Percentiles rank a stretch among this genome's conserved stretches.
These are phyloP conservation scores for Achlya hypogyna DNA, from an alignment of 352 stramenopile species.

Conservation along the genomic window DNA sequence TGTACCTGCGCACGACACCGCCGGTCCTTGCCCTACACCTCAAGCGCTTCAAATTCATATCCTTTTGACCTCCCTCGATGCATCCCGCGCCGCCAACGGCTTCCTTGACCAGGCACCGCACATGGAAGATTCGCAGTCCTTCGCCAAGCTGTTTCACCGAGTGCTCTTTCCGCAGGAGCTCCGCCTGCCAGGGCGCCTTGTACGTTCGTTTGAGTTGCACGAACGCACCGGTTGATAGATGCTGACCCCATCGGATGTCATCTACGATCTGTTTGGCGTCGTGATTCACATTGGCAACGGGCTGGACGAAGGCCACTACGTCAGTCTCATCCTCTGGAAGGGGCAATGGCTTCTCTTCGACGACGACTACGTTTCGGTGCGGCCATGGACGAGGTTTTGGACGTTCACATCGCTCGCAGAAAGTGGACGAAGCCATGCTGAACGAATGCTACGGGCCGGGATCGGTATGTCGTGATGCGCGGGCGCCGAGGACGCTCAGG, in stretches of 20 bases:
- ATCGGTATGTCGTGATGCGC: neutral
- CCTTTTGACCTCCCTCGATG: neutral
- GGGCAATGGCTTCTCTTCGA: conserved; percentile 31
- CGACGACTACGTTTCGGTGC: conserved; percentile 27
- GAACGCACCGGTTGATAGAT: neutral
- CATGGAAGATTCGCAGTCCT: conserved; percentile 26
- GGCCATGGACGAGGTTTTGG: neutral
- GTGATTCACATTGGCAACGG: conserved; percentile 32
- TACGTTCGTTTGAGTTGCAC: neutral
- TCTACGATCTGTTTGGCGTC: conserved; percentile 21
- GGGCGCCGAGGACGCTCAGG: neutral
- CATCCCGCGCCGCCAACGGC: neutral
- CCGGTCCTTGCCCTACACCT: conserved; percentile 20
- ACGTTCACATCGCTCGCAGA: neutral
- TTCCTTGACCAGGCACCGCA: neutral
- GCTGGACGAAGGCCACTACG: conserved; percentile 30
- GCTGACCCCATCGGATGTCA: neutral
- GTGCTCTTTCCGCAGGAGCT: conserved; percentile 21
- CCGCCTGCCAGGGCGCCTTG: neutral
- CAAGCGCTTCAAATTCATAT: conserved; percentile 22
- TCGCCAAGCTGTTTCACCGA: conserved; percentile 30
- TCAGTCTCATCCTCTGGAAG: conserved; percentile 25
- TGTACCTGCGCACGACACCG: conserved; percentile 4
- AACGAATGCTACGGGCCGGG: conserved; percentile 3
- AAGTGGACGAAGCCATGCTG: conserved; percentile 14